phyloP scores from a whole-genome alignment of 2,329 filamentous ascomycete genomes.

The Clarireedia monteithiana region DNA sequence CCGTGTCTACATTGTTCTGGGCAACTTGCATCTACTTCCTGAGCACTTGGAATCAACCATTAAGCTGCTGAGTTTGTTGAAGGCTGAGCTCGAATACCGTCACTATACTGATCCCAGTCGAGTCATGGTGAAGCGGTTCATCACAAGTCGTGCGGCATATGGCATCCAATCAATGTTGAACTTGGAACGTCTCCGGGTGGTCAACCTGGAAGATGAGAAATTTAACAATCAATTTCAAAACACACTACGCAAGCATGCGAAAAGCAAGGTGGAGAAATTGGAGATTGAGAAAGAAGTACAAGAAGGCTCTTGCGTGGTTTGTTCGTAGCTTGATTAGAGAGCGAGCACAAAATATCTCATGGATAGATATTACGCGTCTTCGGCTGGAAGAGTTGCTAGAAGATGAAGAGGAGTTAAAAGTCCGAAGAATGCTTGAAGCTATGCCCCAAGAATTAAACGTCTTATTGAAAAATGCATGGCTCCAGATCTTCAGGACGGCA shows the following conservation, averaged over 20 bases:
- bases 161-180: neutral
- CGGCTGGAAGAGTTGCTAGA: neutral
- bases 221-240: neutral
- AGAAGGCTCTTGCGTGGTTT: neutral
- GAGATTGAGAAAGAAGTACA: neutral
- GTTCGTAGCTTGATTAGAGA: neutral
- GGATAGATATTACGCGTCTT: neutral
- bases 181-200: neutral
- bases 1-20: neutral
- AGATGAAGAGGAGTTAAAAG: neutral
- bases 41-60: neutral
- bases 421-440: neutral
- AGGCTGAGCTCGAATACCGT: neutral
- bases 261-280: neutral
- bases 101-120: neutral
- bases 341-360: neutral
- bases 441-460: neutral
- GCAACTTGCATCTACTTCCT: neutral
- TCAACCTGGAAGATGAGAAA: neutral
- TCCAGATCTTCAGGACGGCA: neutral
- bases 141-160: neutral
- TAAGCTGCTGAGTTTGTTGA: neutral
- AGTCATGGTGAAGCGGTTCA: neutral
- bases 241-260: neutral
- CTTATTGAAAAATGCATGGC: neutral